Percentiles rank a stretch among this genome's conserved stretches.
Evolutionary conservation across 2,329 filamentous ascomycete species (phyloP).

Genomic region (Chaetomium sp.): DNA sequence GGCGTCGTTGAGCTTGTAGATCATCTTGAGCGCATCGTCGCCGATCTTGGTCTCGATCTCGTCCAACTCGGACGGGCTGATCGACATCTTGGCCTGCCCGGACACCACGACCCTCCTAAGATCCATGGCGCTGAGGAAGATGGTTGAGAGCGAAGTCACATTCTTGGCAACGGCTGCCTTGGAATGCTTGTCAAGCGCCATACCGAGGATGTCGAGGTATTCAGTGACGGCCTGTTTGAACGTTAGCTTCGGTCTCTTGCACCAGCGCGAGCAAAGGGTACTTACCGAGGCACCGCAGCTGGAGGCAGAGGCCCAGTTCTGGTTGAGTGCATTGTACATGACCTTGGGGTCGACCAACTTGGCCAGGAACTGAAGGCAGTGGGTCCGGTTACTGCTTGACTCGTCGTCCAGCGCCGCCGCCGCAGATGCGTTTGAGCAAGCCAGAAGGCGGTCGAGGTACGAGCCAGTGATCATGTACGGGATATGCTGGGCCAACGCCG

Average conservation of each 20-base stretch:
- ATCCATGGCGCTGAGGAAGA: slow-evolving; percentile 64
- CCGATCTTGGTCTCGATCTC: slow-evolving; percentile 67
- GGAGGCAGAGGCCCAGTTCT: slow-evolving; percentile 70
- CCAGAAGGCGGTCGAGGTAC: slow-evolving; percentile 72
- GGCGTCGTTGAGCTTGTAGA: slow-evolving; percentile 94
- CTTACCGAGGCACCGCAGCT: slow-evolving; percentile 64
- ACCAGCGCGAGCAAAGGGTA: slow-evolving; percentile 5
- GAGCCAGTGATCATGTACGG: slow-evolving; percentile 84
- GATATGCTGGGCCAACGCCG: slow-evolving; percentile 76
- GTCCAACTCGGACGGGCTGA: slow-evolving; percentile 51
- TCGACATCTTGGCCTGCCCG: slow-evolving; percentile 47
- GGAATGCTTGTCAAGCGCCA: slow-evolving; percentile 73
- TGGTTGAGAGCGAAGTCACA: slow-evolving; percentile 66
- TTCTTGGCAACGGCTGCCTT: slow-evolving; percentile 81
- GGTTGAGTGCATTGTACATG: slow-evolving; percentile 72
- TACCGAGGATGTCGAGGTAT: slow-evolving; percentile 68
- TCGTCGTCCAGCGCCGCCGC: slow-evolving; percentile 61
- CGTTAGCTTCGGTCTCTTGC: slow-evolving; percentile 37
- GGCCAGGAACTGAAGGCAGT: slow-evolving; percentile 74
- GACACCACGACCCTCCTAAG: slow-evolving; percentile 60
- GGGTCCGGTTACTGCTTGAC: slow-evolving; percentile 64
- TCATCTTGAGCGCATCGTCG: slow-evolving; percentile 79
- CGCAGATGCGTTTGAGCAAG: slow-evolving; percentile 72
- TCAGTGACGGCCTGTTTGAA: slow-evolving; percentile 63
- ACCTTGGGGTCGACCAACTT: slow-evolving; percentile 75